phyloP scores from a whole-genome alignment of 2,329 filamentous ascomycete genomes.

The Parastagonospora nodorum region DNA sequence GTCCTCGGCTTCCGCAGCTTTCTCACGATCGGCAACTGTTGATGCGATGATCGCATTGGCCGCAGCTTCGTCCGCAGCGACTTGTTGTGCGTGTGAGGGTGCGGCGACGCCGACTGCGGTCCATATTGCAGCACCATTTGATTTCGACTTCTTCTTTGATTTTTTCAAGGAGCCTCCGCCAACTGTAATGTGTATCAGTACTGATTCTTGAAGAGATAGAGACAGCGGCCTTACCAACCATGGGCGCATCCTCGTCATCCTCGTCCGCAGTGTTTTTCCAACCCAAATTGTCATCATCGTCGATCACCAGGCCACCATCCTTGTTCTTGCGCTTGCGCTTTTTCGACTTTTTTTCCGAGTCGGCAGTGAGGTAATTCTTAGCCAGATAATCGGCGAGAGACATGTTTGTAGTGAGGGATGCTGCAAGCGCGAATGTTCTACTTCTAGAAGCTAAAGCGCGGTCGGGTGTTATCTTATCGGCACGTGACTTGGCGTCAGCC shows the following conservation, averaged over 20 bases:
- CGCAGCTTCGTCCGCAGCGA: slow-evolving; percentile 71
- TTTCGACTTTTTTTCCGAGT: slow-evolving; percentile 57
- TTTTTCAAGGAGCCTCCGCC: slow-evolving; percentile 39
- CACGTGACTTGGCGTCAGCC: slow-evolving; percentile 33
- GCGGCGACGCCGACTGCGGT: slow-evolving; percentile 66
- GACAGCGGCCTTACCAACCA: slow-evolving; percentile 40
- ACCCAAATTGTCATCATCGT: slow-evolving; percentile 60
- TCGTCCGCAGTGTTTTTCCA: slow-evolving; percentile 58
- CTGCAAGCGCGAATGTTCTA: slow-evolving; percentile 9
- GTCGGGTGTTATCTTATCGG: slow-evolving; percentile 1
- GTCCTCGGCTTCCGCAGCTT: slow-evolving; percentile 54
- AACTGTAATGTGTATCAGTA: slow-evolving; percentile 36
- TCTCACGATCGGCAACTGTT: slow-evolving; percentile 67
- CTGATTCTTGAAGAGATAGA: background rate
- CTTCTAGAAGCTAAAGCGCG: slow-evolving; percentile 1
- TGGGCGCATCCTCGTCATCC: slow-evolving; percentile 61
- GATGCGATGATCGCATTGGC: slow-evolving; percentile 80
- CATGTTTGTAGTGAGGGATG: slow-evolving; percentile 49
- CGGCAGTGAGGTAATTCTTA: slow-evolving; percentile 82
- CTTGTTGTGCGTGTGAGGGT: slow-evolving; percentile 60
- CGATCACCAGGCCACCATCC: slow-evolving; percentile 51
- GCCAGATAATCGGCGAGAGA: slow-evolving; percentile 84
- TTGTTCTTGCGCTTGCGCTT: slow-evolving; percentile 57
- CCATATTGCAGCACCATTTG: slow-evolving; percentile 57
- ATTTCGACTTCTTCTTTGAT: slow-evolving; percentile 67